Evolutionary conservation across 345 rosid genomes (phyloP).

Genomic region (Dovyalis caffra): DNA sequence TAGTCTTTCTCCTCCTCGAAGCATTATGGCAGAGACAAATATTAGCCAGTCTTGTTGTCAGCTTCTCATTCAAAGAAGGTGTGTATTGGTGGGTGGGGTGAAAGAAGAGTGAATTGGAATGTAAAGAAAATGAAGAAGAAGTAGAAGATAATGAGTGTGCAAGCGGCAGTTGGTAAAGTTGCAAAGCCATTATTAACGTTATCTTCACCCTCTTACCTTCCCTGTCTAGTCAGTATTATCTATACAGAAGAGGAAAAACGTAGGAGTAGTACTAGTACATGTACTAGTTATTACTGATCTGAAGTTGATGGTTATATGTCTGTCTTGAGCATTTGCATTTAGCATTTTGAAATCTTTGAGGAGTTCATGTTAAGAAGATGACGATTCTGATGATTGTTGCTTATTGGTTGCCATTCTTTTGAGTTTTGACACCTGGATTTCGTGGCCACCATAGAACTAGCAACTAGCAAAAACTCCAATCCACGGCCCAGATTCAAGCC

Average conservation of each 20-base stretch:
- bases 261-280: not conserved
- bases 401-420: no score
- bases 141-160: not conserved
- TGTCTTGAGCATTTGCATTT: no score
- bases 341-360: no score
- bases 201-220: not conserved
- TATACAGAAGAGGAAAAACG: not conserved
- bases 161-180: conserved; percentile 3
- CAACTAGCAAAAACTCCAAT: no score
- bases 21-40: not conserved
- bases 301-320: no score
- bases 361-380: no score
- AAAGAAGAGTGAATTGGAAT: conserved; percentile 9
- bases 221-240: not conserved
- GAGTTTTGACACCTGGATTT: no score
- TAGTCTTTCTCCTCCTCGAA: conserved; percentile 1
- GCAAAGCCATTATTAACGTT: conserved; percentile 13
- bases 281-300: no score
- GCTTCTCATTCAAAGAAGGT: not conserved
- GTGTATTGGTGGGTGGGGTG: not conserved
- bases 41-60: not conserved
- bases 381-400: no score
- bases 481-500: no score
- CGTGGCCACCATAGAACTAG: no score
- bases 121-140: conserved; percentile 11